These are phyloP conservation scores for Hyaloscypha bicolor DNA, from an alignment of 495 filamentous ascomycete genomes.

Conservation along the genomic window DNA sequence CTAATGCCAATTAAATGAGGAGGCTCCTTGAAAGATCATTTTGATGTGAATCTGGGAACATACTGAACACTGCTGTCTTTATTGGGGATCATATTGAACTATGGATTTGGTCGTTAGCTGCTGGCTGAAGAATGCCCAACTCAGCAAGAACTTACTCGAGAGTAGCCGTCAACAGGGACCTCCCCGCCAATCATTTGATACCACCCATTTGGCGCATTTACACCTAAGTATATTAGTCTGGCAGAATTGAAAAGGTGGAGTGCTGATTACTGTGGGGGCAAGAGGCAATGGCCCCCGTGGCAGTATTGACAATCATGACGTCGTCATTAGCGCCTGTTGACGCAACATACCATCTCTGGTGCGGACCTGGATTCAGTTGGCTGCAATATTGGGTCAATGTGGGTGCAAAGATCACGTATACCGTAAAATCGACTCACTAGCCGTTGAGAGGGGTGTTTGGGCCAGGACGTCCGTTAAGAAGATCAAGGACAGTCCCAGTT, in stretches of 20 bases:
- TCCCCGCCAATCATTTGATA: not conserved
- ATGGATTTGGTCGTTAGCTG: not conserved
- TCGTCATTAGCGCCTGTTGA: not conserved
- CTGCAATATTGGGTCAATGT: not conserved
- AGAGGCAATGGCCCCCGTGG: not conserved
- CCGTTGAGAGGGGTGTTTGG: not conserved
- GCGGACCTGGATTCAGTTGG: not conserved
- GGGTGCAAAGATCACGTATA: no score
- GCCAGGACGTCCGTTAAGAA: not conserved
- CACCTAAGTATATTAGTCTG: not conserved
- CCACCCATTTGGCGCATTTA: not conserved
- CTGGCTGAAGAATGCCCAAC: not conserved
- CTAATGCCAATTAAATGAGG: no score
- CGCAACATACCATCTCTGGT: not conserved
- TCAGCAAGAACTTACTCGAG: not conserved
- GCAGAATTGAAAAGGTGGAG: not conserved
- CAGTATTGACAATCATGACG: not conserved
- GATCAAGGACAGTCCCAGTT: not conserved
- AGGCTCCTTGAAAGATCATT: no score
- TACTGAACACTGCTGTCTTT: not conserved
- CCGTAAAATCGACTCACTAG: not conserved
- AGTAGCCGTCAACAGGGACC: not conserved
- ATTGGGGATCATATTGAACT: not conserved
- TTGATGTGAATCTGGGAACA: not conserved
- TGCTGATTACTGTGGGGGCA: not conserved